Base-by-base conservation (phyloP, 768 basidiomycete species). In the Tulasnella sp. region DNA sequence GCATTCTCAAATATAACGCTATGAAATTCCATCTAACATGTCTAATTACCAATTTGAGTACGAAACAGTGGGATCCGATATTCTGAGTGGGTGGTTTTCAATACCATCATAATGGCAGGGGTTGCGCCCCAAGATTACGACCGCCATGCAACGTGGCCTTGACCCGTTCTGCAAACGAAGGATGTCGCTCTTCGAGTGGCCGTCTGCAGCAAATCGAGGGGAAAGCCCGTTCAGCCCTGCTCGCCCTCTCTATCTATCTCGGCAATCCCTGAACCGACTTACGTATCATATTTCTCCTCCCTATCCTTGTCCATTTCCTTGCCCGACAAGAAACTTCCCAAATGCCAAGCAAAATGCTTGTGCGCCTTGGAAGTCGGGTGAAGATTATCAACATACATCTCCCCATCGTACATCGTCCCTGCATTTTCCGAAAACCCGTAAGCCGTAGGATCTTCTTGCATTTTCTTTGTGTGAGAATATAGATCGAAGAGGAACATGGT, bases 301-400 rank as follows among this genome's bases (percentile, higher is more conserved):
- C 37, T 70, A 25, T 42, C 69, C 69, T 36, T 42, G 8, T 70
- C 69, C 37, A 70, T 38, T 36, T 70, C 69, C 11, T 70, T 42
- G 0, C 72, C 72, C 40, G 40, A 38, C 76, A 88, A 79, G 78
- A 87, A 87, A 9, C 81, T 81, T 15, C 83, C 81, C 22, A 89
- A 11, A 49, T 85, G 84, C 25, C 80, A 79, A 1, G 88, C 88
- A 22, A 89, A 78, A 58, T 86, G 79, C 37, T 85, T 83, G 77
- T 89, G 88, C 58, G 89, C 84, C 76, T 80, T 82, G 76, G 85
- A 86, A 0, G 87, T 87, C 0, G 88, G 88, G 80, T 90, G 89
- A 54, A 90, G 77, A 25, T 83, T 81, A 79, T 89, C 89, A 19
- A 83, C 79, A 88, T 88, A 90, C 14, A 89, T 83, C 0, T 78